Base-by-base conservation (phyloP, 345 rosid genomes). In the Eucalyptus melliodora region DNA sequence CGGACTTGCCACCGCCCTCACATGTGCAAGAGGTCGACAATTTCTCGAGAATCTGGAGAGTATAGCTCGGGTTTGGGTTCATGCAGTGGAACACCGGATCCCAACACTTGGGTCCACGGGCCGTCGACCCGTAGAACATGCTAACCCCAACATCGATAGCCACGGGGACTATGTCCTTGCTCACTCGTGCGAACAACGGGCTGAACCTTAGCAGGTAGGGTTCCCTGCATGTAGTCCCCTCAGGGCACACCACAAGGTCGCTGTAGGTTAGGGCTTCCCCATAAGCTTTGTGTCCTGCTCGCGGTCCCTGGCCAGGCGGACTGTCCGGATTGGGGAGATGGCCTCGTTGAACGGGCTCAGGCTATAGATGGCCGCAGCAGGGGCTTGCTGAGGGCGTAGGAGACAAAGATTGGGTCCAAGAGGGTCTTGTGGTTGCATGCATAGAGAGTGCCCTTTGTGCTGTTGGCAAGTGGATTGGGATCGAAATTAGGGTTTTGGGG, bases 371-470 rank as follows among this genome's bases (percentile, higher is more conserved):
- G 95, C 98, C 7, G 99, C 98, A 12, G 96, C 94, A 98, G 90
- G 23, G 98, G 96, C 89, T 94, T 94, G 19, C 77, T 92, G 51
- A 98, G 88, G 10, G 95, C 90, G 4, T 93, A 90, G 91, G 95
- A 91, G 37, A 98, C 95, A 88, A 95, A 93, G 69, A 98, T 97
- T 4, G 99, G 99, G 91, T 98, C 99, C 31, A 97, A 86, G 30
- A 97, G 96, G 16, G 99, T 98, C 82, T 97, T 92, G 80, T 98
- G 99, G 80, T 92, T 94, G 91, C 99, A 98, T 8, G 96, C 99
- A 72, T 96, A 98, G 51, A 98, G 94, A 53, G 96, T 93, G 5
- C 99, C 98, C n/a, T 92, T 93, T 90, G 90, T 67, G 59, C 82
- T 21, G 45, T 72, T 21, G 82, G 82, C 82, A 72, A 10, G 45